Evolutionary conservation across 2,329 filamentous ascomycete genomes (phyloP), one percentile per base, ranked within the genome.

Genomic region (Arthrinium phaeospermum): DNA sequence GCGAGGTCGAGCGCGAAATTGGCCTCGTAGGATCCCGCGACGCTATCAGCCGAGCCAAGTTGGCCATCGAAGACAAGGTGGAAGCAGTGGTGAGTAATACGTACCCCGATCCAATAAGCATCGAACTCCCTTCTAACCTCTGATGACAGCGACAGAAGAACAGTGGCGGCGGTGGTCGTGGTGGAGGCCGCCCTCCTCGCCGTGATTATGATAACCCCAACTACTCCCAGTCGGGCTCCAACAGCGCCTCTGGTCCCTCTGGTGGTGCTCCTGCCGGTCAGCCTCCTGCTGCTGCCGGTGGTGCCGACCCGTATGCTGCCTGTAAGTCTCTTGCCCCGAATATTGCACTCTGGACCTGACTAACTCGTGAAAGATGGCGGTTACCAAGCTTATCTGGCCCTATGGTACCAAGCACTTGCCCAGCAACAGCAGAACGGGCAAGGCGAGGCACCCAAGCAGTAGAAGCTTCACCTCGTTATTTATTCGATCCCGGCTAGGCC

Each of bases 1-100:
- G 90, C 75, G 94, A 97, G 79, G 89, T 91, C 72, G 92, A 96
- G 81, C 91, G 95, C 78, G 93, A 97, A 81, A 97, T 98, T 79
- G 94, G 93, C 67, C 88, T 98, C 64, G 92, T 96, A 75, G 95
- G 95, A 74, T 90, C 89, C 49, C 89, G 90, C 64, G 92, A 94
- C 77, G 91, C 93, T 71, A 96, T 98, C 79, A 90, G 90, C 70
- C 90, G 91, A 75, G 95, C 95, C 47, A 97, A 97, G 85, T 87
- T 87, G 77, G 93, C 94, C 61, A 97, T 98, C 74, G 93, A 94
- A 81, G 95, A 97, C 77, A 98, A 98, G 84, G 94, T 98, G 68
- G 94, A 97, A 74, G 92, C 94, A 79, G 94, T 96, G 81, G 92
- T 95, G 89, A 84, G 92, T 89, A 34, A 19, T 30, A 68, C 44